Percentiles rank a stretch among this genome's conserved stretches.
These are phyloP conservation scores for Waltergamsia citrina DNA, from an alignment of 2,329 filamentous ascomycete genomes.

Conservation along the genomic window DNA sequence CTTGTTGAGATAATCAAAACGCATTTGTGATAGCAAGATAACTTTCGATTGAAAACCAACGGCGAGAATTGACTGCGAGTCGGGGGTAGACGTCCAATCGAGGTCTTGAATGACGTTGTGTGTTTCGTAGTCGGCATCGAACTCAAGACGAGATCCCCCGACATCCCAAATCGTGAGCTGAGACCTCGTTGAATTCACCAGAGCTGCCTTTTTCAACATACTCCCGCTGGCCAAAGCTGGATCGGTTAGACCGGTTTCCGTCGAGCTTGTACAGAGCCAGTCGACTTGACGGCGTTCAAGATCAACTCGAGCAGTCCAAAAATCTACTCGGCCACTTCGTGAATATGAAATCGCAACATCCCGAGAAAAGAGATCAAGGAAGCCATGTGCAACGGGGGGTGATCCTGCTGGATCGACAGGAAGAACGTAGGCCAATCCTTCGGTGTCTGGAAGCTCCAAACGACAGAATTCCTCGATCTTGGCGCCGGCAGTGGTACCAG, in stretches of 20 bases:
- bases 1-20: conserved; percentile 84
- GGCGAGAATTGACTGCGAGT: conserved; percentile 79
- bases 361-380: conserved; percentile 75
- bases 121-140: conserved; percentile 62
- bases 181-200: conserved; percentile 66
- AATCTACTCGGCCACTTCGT: conserved; percentile 61
- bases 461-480: conserved; percentile 56
- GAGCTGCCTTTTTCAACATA: conserved; percentile 75
- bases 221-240: conserved; percentile 77
- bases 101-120: conserved; percentile 75
- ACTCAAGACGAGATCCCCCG: conserved; percentile 71
- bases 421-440: conserved; percentile 57
- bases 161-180: conserved; percentile 88
- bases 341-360: conserved; percentile 85
- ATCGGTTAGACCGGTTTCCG: conserved; percentile 66
- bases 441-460: conserved; percentile 54
- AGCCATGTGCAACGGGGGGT: conserved; percentile 60
- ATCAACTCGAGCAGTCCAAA: conserved; percentile 76
- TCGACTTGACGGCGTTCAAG: conserved; percentile 50
- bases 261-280: conserved; percentile 73
- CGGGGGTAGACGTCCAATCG: conserved; percentile 89
- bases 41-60: conserved; percentile 89
- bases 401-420: conserved; percentile 83
- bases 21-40: conserved; percentile 73
- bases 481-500: conserved; percentile 11